A percentile compares a stretch with the other conserved stretches of the same genome.
Conservation (phyloP, 495 filamentous ascomycete genomes). For the Aspergillus heteromorphus region DNA sequence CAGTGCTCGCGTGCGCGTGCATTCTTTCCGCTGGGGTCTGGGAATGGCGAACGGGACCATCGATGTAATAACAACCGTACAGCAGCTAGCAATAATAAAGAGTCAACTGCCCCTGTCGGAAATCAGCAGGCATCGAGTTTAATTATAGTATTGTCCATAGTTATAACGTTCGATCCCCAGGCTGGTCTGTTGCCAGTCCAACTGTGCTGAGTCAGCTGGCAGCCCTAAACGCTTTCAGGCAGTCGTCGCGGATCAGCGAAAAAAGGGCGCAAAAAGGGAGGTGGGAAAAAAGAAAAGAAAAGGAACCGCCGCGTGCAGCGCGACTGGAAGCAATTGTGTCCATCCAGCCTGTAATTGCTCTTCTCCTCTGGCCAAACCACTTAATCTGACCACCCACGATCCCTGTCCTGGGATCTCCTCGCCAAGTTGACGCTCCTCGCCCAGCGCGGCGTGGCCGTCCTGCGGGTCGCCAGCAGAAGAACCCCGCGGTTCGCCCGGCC, state of each 20-base stretch:
- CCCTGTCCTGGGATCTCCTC: slow-evolving; percentile 16
- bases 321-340: not conserved
- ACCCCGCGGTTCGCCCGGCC: slow-evolving; percentile 30
- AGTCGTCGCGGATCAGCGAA: not conserved
- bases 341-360: not conserved
- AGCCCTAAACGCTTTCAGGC: not conserved
- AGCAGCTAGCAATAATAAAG: not conserved
- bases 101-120: not conserved
- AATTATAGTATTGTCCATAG: not conserved
- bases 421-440: slow-evolving; percentile 29
- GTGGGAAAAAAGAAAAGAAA: slow-evolving; percentile 4
- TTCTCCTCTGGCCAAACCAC: not conserved
- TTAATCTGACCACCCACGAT: slow-evolving; percentile 8
- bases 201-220: not conserved
- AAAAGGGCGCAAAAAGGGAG: slow-evolving; percentile 3
- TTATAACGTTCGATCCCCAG: not conserved
- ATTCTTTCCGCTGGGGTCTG: not conserved
- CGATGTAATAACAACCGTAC: not conserved
- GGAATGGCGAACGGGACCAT: not conserved
- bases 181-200: not conserved
- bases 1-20: not conserved
- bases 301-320: not conserved
- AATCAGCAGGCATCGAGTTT: not conserved
- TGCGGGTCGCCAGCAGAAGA: slow-evolving; percentile 29
- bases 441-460: slow-evolving; percentile 22